Evolutionary conservation across 345 rosid species (phyloP).

Genomic region (Zanthoxylum bungeanum): DNA sequence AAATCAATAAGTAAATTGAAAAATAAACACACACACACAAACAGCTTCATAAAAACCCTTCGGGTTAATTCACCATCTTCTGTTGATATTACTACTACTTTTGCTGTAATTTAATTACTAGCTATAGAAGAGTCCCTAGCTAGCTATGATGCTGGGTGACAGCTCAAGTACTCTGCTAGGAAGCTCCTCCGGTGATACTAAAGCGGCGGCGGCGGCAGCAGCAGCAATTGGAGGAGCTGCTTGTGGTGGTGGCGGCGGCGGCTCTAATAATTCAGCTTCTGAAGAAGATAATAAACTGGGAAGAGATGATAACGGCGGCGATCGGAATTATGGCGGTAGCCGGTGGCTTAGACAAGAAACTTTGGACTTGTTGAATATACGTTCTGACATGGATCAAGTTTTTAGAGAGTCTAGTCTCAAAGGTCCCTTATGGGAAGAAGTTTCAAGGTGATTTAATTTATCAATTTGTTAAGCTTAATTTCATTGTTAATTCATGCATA

Average conservation of each 20-base stretch:
- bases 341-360: slow-evolving; percentile 86
- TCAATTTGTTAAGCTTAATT: neutral
- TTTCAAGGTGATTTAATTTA: slow-evolving; percentile 43
- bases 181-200: slow-evolving; percentile 18
- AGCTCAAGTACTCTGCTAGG: slow-evolving; percentile 28
- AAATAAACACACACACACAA: slow-evolving; percentile 16
- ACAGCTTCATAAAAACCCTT: slow-evolving; percentile 35
- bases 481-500: neutral
- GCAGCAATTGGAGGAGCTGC: slow-evolving; percentile 10
- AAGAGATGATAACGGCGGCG: slow-evolving; percentile 38
- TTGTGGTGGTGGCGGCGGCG: slow-evolving; percentile 17
- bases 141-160: slow-evolving; percentile 33
- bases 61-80: slow-evolving; percentile 39
- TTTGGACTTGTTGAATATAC: slow-evolving; percentile 61
- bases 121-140: too few species aligned
- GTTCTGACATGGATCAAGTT: slow-evolving; percentile 67
- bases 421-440: slow-evolving; percentile 60
- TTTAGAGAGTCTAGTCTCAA: slow-evolving; percentile 73
- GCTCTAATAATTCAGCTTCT: slow-evolving; percentile 33
- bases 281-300: slow-evolving; percentile 35
- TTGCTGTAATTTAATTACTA: too few species aligned
- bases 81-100: too few species aligned
- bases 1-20: slow-evolving; percentile 26
- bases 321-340: slow-evolving; percentile 55
- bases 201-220: too few species aligned